Percentiles rank a stretch among this genome's conserved stretches.
phyloP scores from a whole-genome alignment of 1,284 basidiomycete species.

The Ceratobasidium sp. region DNA sequence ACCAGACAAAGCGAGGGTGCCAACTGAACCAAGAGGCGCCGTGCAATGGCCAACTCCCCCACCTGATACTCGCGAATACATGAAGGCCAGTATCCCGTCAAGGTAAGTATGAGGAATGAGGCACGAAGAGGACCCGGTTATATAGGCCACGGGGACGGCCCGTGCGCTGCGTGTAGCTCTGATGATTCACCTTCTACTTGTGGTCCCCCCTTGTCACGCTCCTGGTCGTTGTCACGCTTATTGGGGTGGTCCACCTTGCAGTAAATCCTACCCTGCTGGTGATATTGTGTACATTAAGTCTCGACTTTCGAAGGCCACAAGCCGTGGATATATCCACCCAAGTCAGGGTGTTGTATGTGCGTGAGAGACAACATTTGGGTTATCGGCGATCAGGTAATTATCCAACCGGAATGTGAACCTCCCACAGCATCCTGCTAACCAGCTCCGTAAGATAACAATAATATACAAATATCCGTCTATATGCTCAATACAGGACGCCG shows the following conservation, averaged over 20 bases:
- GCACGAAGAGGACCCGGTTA: too few relatives aligned
- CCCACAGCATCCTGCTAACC: too few relatives aligned
- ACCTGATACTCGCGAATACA: conserved; percentile 33
- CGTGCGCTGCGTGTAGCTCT: background rate
- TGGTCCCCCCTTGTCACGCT: background rate
- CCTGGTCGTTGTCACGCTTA: background rate
- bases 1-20: conserved; percentile 39
- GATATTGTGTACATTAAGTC: background rate
- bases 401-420: too few relatives aligned
- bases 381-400: too few relatives aligned
- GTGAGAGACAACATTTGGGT: too few relatives aligned
- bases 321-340: background rate
- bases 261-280: background rate
- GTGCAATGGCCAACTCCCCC: conserved; percentile 40
- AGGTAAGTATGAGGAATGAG: conserved; percentile 34
- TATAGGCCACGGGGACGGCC: background rate
- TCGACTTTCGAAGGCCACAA: background rate
- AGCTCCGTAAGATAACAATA: background rate
- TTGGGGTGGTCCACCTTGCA: too few relatives aligned
- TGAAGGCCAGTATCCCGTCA: conserved; percentile 38
- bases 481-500: too few relatives aligned
- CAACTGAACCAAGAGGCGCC: conserved; percentile 38
- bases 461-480: background rate
- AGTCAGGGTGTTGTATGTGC: background rate
- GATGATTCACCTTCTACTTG: too few relatives aligned